Evolutionary conservation across 352 stramenopile genomes (phyloP).

Genomic region (Phytophthora litchii): DNA sequence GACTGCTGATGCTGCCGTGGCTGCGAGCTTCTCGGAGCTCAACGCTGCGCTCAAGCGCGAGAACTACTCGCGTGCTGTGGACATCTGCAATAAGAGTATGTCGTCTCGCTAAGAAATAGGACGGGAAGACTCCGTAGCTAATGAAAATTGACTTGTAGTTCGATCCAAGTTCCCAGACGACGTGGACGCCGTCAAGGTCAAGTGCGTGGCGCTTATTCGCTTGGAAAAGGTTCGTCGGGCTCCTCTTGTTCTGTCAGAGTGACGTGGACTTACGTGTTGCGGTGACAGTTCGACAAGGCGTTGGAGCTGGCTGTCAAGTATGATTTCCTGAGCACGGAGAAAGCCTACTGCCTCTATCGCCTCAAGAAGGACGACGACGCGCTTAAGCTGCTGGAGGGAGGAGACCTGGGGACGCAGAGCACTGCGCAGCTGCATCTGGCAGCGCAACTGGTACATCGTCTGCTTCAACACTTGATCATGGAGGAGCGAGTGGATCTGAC

Average conservation of each 20-base stretch:
- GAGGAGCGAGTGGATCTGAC: constrained; percentile 7
- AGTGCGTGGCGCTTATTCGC: constrained; percentile 83
- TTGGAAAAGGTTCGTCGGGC: constrained; percentile 62
- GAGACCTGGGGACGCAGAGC: constrained; percentile 37
- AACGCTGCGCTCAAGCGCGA: constrained; percentile 75
- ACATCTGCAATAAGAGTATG: constrained; percentile 90
- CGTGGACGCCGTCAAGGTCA: constrained; percentile 78
- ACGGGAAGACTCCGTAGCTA: constrained; percentile 2
- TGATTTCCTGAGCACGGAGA: constrained; percentile 64
- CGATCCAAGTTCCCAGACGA: constrained; percentile 76
- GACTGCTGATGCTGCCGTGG: constrained; percentile 25
- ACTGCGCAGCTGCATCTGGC: constrained; percentile 66
- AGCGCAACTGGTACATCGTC: constrained; percentile 60
- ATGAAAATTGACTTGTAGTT: constrained; percentile 46
- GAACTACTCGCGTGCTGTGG: constrained; percentile 78
- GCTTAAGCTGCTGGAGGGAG: constrained; percentile 43
- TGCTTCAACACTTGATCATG: background rate
- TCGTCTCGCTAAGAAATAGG: background rate
- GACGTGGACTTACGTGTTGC: constrained; percentile 5
- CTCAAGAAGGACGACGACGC: constrained; percentile 79
- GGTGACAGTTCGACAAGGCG: constrained; percentile 79
- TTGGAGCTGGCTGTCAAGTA: constrained; percentile 80
- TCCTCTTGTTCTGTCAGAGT: background rate
- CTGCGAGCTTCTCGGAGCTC: constrained; percentile 77
- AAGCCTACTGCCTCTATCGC: constrained; percentile 83